Conservation (phyloP, 1,284 basidiomycete genomes). For the Cryptococcus sp. region DNA sequence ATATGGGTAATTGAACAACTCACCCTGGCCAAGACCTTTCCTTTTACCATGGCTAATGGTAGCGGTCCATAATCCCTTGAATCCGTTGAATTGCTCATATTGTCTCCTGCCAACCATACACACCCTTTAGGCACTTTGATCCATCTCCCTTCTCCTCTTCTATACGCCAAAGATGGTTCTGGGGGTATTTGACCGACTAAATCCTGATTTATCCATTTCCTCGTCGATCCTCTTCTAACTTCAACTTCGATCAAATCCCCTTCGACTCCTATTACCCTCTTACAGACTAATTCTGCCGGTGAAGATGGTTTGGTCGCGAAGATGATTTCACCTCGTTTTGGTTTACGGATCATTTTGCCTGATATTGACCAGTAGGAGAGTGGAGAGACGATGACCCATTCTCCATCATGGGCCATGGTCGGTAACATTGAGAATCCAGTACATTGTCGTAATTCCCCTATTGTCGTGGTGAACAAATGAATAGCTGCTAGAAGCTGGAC, state of each 20-base stretch:
- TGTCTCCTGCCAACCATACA: conserved; percentile 92
- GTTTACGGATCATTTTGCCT: conserved; percentile 7
- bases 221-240: conserved; percentile 44
- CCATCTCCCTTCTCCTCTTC: conserved; percentile 57
- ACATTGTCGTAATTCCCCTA: conserved; percentile 36
- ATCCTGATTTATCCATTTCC: conserved; percentile 24
- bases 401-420: conserved; percentile 57
- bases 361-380: conserved; percentile 42
- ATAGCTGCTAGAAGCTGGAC: conserved; percentile 11
- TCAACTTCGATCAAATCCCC: conserved; percentile 88
- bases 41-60: conserved; percentile 73
- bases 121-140: conserved; percentile 73
- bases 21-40: conserved; percentile 72
- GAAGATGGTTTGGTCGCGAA: conserved; percentile 70
- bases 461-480: conserved; percentile 33
- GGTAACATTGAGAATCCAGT: conserved; percentile 83
- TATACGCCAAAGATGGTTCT: conserved; percentile 46
- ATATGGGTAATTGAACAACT: conserved; percentile 18
- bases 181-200: conserved; percentile 1
- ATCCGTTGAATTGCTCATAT: conserved; percentile 74
- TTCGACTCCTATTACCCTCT: conserved; percentile 82
- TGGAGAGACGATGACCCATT: conserved; percentile 53
- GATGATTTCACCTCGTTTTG: conserved; percentile 75
- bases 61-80: conserved; percentile 89
- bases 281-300: conserved; percentile 71